Conservation (phyloP, 495 filamentous ascomycete genomes). For the Lasiosphaeria hispida region DNA sequence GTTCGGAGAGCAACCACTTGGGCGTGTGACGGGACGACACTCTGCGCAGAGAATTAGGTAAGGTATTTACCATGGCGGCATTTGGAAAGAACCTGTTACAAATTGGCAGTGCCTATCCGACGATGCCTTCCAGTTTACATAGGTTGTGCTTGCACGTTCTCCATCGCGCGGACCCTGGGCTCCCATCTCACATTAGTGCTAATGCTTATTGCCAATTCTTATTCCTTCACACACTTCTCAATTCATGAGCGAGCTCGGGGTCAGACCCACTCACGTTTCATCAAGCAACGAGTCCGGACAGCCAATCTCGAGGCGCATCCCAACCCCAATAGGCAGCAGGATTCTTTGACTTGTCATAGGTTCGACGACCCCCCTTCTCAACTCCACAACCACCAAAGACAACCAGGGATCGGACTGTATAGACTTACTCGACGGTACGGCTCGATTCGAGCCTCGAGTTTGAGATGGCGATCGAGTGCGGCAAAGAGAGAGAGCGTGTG, state of each 20-base stretch:
- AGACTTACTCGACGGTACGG: not conserved
- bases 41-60: too few species aligned
- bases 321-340: conserved; percentile 22
- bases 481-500: too few species aligned
- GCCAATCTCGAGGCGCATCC: conserved; percentile 2
- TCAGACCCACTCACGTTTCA: conserved; percentile 3
- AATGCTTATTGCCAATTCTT: not conserved
- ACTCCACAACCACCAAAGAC: conserved; percentile 9
- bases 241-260: not conserved
- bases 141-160: too few species aligned
- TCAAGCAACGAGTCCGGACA: not conserved
- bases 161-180: too few species aligned
- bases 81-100: too few species aligned
- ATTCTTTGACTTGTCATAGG: conserved; percentile 21
- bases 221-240: not conserved
- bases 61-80: too few species aligned
- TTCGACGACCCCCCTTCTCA: conserved; percentile 13
- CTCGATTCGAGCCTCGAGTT: not conserved
- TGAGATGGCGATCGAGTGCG: not conserved
- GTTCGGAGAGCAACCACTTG: too few species aligned
- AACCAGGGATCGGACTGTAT: conserved; percentile 9
- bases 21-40: too few species aligned
- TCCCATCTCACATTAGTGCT: too few species aligned
- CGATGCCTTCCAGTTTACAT: too few species aligned
- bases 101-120: too few species aligned